Conservation (phyloP, 768 basidiomycete genomes). For the Cystobasidium ongulense region DNA sequence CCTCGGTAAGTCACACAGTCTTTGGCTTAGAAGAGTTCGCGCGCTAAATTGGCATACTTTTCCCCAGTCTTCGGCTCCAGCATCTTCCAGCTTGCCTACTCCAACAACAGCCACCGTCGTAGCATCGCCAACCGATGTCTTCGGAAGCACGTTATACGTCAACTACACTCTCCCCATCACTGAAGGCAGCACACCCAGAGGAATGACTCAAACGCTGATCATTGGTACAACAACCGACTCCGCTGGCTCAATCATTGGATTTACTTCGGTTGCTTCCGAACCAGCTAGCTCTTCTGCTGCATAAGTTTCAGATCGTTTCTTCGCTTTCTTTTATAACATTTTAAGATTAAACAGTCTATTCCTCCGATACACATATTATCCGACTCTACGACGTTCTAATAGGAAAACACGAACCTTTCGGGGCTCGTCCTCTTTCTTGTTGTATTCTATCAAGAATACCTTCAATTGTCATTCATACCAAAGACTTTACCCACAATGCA, state of each 20-base stretch:
- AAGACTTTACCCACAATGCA: too few species aligned
- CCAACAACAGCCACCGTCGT: slow-evolving; percentile 14
- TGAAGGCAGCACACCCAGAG: not conserved
- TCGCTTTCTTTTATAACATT: not conserved
- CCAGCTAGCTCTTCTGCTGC: slow-evolving; percentile 12
- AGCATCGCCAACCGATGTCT: not conserved
- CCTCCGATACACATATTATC: too few species aligned
- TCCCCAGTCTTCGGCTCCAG: not conserved
- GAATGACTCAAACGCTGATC: not conserved
- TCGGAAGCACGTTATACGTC: not conserved
- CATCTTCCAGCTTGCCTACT: slow-evolving; percentile 9
- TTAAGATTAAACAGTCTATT: too few species aligned
- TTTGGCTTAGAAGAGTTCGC: not conserved
- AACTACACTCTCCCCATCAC: not conserved
- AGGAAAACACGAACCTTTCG: too few species aligned
- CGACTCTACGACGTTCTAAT: too few species aligned
- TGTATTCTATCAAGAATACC: too few species aligned
- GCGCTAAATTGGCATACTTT: not conserved
- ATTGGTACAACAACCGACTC: slow-evolving; percentile 13
- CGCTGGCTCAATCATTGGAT: not conserved
- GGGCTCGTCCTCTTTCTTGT: too few species aligned
- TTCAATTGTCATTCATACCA: too few species aligned
- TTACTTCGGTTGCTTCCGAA: not conserved
- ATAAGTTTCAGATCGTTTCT: not conserved
- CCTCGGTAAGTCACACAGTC: not conserved